phyloP scores from a whole-genome alignment of 768 basidiomycete species.

The Tricholoma terreum region DNA sequence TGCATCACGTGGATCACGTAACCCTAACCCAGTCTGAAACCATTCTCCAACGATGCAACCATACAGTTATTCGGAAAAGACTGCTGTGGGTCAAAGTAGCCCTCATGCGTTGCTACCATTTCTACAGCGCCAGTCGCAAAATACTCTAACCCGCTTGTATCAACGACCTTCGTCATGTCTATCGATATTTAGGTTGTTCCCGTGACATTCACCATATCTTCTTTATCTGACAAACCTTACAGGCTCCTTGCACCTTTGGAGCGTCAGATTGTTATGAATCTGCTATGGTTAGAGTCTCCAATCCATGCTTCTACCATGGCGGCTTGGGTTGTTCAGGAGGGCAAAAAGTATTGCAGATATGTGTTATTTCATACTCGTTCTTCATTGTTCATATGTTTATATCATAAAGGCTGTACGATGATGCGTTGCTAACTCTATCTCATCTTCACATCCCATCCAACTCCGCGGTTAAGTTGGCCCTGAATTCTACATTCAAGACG shows the following conservation, averaged over 20 bases:
- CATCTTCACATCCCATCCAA: constrained; percentile 68
- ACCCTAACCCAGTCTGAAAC: not conserved
- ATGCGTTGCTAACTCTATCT: constrained; percentile 59
- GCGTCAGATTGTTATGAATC: constrained; percentile 81
- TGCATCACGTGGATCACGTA: constrained; percentile 3
- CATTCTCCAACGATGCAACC: constrained; percentile 21
- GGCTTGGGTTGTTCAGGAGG: constrained; percentile 73
- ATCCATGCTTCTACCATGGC: constrained; percentile 66
- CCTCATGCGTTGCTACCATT: constrained; percentile 77
- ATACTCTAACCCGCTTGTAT: constrained; percentile 74
- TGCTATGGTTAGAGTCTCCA: constrained; percentile 83
- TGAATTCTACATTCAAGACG: constrained; percentile 75
- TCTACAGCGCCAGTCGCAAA: constrained; percentile 77
- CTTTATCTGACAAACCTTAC: constrained; percentile 18
- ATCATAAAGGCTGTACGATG: constrained; percentile 64
- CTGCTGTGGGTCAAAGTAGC: not conserved
- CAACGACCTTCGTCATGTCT: constrained; percentile 85
- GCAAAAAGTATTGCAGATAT: constrained; percentile 54
- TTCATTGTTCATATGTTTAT: constrained; percentile 12
- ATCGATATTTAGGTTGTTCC: constrained; percentile 74
- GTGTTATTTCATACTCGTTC: constrained; percentile 3
- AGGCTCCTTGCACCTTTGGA: constrained; percentile 78
- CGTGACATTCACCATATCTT: constrained; percentile 8
- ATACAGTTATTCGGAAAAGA: constrained; percentile 25
- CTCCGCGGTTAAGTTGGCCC: constrained; percentile 54